These are phyloP conservation scores for Eremomyces bilateralis DNA, from an alignment of 495 filamentous ascomycete genomes.

Conservation along the genomic window DNA sequence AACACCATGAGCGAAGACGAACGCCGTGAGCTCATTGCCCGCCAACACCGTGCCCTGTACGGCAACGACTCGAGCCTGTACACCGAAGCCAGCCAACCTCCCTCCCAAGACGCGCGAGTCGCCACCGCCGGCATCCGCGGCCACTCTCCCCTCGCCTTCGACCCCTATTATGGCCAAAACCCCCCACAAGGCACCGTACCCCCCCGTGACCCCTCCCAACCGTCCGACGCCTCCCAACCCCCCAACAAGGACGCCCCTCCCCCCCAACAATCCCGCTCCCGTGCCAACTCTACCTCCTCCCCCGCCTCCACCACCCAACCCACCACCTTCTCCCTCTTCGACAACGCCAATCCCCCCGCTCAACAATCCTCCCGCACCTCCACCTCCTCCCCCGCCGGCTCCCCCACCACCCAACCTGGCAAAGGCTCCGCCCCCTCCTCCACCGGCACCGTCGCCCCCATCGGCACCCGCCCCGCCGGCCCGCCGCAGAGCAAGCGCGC, in stretches of 20 bases:
- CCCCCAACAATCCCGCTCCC: conserved; percentile 37
- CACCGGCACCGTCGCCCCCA: conserved; percentile 59
- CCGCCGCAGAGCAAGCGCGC: conserved; percentile 54
- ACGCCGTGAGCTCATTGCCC: conserved; percentile 84
- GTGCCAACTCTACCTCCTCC: conserved; percentile 76
- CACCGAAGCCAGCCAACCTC: conserved; percentile 30
- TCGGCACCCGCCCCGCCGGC: conserved; percentile 74
- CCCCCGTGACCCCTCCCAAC: conserved; percentile 16
- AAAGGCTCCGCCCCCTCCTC: conserved; percentile 30
- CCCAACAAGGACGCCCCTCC: conserved; percentile 12
- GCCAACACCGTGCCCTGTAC: conserved; percentile 83
- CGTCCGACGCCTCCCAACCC: conserved; percentile 22
- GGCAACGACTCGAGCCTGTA: conserved; percentile 47
- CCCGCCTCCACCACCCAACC: conserved; percentile 52
- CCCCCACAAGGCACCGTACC: conserved; percentile 29
- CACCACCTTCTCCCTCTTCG: conserved; percentile 43
- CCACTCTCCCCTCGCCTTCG: conserved; percentile 39
- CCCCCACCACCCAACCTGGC: conserved; percentile 62
- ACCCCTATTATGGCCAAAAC: too few species aligned
- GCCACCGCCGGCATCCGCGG: conserved; percentile 27
- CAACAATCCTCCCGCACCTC: conserved; percentile 74
- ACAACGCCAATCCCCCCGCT: too few species aligned
- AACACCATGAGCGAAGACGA: conserved; percentile 85
- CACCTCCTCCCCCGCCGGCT: conserved; percentile 75
- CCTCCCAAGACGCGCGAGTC: conserved; percentile 32